Evolutionary conservation across 495 filamentous ascomycete genomes (phyloP).

Genomic region (Penicillium ucsense): DNA sequence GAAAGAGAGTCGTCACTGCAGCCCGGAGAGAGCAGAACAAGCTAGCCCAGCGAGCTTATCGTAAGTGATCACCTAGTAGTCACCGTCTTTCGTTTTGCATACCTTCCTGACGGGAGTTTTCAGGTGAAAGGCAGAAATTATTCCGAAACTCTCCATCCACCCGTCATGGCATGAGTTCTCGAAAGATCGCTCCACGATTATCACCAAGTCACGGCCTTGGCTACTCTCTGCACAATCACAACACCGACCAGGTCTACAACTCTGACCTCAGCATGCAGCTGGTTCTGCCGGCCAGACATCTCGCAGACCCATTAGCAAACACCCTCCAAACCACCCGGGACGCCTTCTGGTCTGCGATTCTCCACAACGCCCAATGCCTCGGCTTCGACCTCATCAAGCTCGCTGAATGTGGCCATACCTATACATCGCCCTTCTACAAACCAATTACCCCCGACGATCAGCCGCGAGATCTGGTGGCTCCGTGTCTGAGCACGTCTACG

Average conservation of each 20-base stretch:
- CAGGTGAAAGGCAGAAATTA: not conserved
- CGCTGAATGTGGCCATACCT: not conserved
- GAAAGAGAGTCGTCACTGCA: not conserved
- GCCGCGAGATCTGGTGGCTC: not conserved
- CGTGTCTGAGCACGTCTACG: constrained; percentile 10
- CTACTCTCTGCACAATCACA: no score
- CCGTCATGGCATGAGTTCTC: no score
- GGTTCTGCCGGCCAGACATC: not conserved
- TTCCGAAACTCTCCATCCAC: not conserved
- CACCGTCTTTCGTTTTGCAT: no score
- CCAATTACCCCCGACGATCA: not conserved
- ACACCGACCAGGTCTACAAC: no score
- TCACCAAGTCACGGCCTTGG: no score
- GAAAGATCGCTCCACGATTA: no score
- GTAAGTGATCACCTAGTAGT: not conserved
- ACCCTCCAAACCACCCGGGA: constrained; percentile 5
- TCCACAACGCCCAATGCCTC: constrained; percentile 23
- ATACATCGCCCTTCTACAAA: not conserved
- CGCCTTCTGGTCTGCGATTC: constrained; percentile 12
- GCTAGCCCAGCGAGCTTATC: not conserved
- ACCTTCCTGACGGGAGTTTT: not conserved
- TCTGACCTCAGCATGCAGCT: no score
- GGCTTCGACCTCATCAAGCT: not conserved
- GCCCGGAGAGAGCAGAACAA: not conserved
- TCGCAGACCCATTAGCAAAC: constrained; percentile 2